Percentiles rank a stretch among this genome's conserved stretches.
These are phyloP conservation scores for Lenwebbia sp. DNA, from an alignment of 345 rosid genomes.

Conservation along the genomic window DNA sequence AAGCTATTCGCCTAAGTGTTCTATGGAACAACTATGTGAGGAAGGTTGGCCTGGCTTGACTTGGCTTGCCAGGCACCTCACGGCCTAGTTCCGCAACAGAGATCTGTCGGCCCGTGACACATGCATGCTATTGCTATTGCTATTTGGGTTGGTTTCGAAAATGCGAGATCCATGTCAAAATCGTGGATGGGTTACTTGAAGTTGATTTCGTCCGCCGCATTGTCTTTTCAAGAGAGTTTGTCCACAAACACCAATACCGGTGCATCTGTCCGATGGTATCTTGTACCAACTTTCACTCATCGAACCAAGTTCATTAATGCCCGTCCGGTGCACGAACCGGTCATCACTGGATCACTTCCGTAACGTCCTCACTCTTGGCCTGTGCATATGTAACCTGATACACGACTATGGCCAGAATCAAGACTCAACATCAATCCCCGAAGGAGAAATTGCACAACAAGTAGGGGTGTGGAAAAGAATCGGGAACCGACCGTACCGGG, in stretches of 20 bases:
- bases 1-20: too few relatives aligned
- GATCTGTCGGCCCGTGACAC: too few relatives aligned
- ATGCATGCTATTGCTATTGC: background rate
- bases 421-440: background rate
- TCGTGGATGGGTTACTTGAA: background rate
- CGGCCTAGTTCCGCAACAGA: too few relatives aligned
- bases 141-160: too few relatives aligned
- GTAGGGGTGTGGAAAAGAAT: too few relatives aligned
- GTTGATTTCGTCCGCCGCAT: background rate
- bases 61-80: too few relatives aligned
- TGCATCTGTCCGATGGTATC: background rate
- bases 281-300: background rate
- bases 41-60: too few relatives aligned
- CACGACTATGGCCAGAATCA: background rate
- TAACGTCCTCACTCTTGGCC: background rate
- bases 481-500: too few relatives aligned
- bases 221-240: too few relatives aligned
- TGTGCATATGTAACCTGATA: background rate
- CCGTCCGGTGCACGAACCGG: background rate
- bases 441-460: background rate
- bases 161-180: background rate
- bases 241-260: background rate
- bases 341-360: background rate
- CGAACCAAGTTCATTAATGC: too few relatives aligned
- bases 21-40: too few relatives aligned